A percentile compares a stretch with the other conserved stretches of the same genome.
These are phyloP conservation scores for Fomitiporia mediterranea DNA, from an alignment of 1,284 basidiomycete species.

Conservation along the genomic window DNA sequence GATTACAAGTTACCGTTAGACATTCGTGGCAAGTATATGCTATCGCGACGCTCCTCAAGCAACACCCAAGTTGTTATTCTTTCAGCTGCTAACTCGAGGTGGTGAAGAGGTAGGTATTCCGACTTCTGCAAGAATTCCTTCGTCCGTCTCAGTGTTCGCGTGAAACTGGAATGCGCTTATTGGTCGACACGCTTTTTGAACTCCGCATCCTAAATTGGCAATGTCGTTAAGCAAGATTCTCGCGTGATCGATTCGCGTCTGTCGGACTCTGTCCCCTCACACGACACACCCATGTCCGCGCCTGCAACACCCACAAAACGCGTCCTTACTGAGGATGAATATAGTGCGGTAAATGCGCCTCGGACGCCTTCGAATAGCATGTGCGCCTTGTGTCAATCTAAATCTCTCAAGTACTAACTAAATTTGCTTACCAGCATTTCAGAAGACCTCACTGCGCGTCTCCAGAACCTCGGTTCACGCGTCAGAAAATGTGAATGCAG, in stretches of 20 bases:
- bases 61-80: too few species aligned
- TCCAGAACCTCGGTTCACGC: slow-evolving; percentile 45
- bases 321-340: slow-evolving; percentile 16
- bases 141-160: too few species aligned
- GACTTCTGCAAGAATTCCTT: too few species aligned
- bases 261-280: background rate
- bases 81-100: too few species aligned
- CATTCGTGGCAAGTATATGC: too few species aligned
- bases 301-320: slow-evolving; percentile 20
- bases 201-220: background rate
- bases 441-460: slow-evolving; percentile 39
- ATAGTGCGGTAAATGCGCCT: slow-evolving; percentile 9
- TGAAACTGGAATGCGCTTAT: too few species aligned
- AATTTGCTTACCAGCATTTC: slow-evolving; percentile 25
- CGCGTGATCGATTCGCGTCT: background rate
- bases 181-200: slow-evolving; percentile 10
- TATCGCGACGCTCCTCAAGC: too few species aligned
- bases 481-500: slow-evolving; percentile 43
- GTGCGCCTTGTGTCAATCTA: slow-evolving; percentile 7
- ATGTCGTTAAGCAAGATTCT: background rate
- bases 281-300: slow-evolving; percentile 6
- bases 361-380: slow-evolving; percentile 7
- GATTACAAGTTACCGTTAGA: too few species aligned
- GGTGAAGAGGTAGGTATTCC: too few species aligned
- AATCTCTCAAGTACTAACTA: background rate